A percentile compares a stretch with the other conserved stretches of the same genome.
phyloP scores from a whole-genome alignment of 805 yeast genomes.

The Kurtzmaniella fragi region DNA sequence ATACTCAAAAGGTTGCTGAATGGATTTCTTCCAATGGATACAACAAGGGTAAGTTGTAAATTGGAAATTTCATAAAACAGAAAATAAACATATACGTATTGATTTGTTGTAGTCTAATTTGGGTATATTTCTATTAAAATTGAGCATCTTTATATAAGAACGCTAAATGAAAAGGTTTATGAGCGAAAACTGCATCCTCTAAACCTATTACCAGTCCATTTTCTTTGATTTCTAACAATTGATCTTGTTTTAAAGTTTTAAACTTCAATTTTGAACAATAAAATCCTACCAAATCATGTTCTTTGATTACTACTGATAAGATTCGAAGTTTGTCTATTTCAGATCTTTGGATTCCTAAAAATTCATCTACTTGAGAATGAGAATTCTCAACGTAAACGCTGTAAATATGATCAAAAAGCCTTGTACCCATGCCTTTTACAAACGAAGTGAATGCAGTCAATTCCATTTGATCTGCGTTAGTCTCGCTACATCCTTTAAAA shows the following conservation, averaged over 20 bases:
- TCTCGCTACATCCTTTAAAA: slow-evolving; percentile 8
- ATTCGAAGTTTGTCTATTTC: slow-evolving; percentile 10
- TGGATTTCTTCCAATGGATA: slow-evolving; percentile 45
- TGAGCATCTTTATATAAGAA: slow-evolving; percentile 20
- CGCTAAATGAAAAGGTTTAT: slow-evolving; percentile 38
- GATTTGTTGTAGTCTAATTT: not conserved
- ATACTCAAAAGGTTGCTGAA: slow-evolving; percentile 36
- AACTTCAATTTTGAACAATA: slow-evolving; percentile 41
- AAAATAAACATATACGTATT: no score
- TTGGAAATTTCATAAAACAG: no score
- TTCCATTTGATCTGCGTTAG: slow-evolving; percentile 22
- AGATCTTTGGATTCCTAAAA: slow-evolving; percentile 2
- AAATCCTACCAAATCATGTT: slow-evolving; percentile 45
- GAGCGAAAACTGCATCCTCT: slow-evolving; percentile 36
- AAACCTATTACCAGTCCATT: slow-evolving; percentile 15
- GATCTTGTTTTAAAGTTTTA: slow-evolving; percentile 16
- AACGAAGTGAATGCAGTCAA: slow-evolving; percentile 52
- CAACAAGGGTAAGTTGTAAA: slow-evolving; percentile 4
- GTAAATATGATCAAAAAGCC: slow-evolving; percentile 19
- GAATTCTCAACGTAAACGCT: slow-evolving; percentile 8
- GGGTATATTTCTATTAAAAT: not conserved
- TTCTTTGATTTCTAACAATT: slow-evolving; percentile 9
- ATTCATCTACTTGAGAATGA: slow-evolving; percentile 3
- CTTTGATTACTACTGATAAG: slow-evolving; percentile 40
- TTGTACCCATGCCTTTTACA: slow-evolving; percentile 33